Percentiles rank a stretch among this genome's conserved stretches.
Conservation (phyloP, 768 basidiomycete species). For the Pulveroboletus sp. region DNA sequence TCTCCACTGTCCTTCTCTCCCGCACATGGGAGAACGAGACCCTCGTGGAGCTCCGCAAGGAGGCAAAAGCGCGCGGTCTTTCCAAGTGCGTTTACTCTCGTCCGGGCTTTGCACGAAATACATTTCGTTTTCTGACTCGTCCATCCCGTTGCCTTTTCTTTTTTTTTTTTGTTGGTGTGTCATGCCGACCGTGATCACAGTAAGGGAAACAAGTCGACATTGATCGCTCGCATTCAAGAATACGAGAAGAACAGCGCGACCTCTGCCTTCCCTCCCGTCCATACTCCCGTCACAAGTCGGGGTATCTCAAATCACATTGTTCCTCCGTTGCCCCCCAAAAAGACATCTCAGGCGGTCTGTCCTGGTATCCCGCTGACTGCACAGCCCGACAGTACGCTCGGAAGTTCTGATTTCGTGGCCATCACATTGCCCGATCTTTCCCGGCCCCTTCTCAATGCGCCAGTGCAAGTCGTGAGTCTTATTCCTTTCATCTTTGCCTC, state of each 20-base stretch:
- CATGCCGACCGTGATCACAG: conserved; percentile 31
- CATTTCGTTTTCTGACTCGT: neutral
- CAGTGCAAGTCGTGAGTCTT: conserved; percentile 55
- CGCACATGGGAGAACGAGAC: conserved; percentile 53
- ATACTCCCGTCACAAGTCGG: conserved; percentile 19
- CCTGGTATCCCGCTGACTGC: conserved; percentile 42
- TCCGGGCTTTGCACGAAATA: neutral
- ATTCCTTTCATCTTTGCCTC: conserved; percentile 3
- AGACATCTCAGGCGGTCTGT: conserved; percentile 28
- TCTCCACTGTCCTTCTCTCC: conserved; percentile 53
- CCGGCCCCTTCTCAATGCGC: conserved; percentile 36
- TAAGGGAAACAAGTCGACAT: conserved; percentile 52
- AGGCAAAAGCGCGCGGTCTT: conserved; percentile 53
- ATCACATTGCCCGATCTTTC: conserved; percentile 56
- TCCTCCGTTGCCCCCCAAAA: conserved; percentile 17
- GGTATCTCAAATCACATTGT: conserved; percentile 22
- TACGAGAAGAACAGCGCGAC: conserved; percentile 36
- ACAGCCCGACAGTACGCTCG: conserved; percentile 11
- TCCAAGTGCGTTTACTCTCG: conserved; percentile 39
- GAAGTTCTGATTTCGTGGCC: conserved; percentile 37
- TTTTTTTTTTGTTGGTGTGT: neutral
- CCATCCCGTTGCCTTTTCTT: neutral
- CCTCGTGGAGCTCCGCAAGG: conserved; percentile 45
- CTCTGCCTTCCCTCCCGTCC: conserved; percentile 5
- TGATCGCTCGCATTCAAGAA: conserved; percentile 52